Evolutionary conservation across 257 asterid genomes (phyloP).

Genomic region (Lithospermum erythrorhizon): DNA sequence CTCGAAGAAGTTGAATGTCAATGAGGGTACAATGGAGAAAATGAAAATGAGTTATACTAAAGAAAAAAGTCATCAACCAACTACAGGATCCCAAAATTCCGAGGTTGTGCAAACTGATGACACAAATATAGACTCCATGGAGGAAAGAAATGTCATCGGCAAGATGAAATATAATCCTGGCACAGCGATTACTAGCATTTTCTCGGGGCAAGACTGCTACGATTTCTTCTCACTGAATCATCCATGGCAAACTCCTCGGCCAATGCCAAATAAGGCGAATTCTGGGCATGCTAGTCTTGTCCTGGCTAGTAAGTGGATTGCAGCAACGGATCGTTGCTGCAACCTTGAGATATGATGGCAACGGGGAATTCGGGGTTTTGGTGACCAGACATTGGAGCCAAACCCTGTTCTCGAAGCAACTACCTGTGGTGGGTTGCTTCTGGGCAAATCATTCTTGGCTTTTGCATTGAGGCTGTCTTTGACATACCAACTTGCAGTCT

Average conservation of each 20-base stretch:
- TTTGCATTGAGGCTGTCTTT: conserved; percentile 18
- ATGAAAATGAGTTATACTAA: neutral
- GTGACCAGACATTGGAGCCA: conserved; percentile 6
- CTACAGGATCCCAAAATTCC: conserved; percentile 27
- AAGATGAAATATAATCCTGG: conserved; percentile 23
- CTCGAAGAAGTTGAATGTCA: conserved; percentile 22
- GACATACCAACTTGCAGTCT: conserved; percentile 2
- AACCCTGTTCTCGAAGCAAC: conserved; percentile 21
- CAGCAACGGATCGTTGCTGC: conserved; percentile 30
- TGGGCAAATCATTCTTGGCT: conserved; percentile 84
- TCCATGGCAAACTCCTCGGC: conserved; percentile 21
- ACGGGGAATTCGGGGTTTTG: conserved; percentile 9
- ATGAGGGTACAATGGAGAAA: conserved; percentile 9
- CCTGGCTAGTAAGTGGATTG: conserved; percentile 30
- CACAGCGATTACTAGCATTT: conserved; percentile 23
- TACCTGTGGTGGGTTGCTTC: conserved; percentile 12
- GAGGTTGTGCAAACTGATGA: conserved; percentile 42
- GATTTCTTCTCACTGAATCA: conserved; percentile 24
- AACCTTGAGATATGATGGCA: conserved; percentile 34
- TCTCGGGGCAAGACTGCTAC: conserved; percentile 21
- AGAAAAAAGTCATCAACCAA: conserved; percentile 6
- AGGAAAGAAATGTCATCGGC: conserved; percentile 13
- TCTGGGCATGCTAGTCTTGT: conserved; percentile 26
- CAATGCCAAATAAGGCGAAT: conserved; percentile 25
- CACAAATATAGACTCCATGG: conserved; percentile 20